phyloP scores from a whole-genome alignment of 148 eudicot species.

The Silene conica region DNA sequence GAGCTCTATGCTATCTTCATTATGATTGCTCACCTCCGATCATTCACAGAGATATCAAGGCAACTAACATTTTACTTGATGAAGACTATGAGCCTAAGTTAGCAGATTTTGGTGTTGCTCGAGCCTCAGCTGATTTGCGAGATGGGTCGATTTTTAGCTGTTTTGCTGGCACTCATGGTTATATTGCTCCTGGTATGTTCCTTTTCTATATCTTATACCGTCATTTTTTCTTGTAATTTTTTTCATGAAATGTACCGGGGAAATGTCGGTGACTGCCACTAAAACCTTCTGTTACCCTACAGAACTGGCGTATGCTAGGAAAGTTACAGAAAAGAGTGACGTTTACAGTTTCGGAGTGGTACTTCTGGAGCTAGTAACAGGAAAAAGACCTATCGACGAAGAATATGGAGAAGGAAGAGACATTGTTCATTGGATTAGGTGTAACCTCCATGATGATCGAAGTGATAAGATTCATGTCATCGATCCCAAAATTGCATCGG shows the following conservation, averaged over 20 bases:
- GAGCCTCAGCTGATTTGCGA: constrained; percentile 32
- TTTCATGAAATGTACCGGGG: no score
- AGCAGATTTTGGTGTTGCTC: constrained; percentile 92
- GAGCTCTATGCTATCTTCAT: constrained; percentile 79
- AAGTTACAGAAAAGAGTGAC: constrained; percentile 73
- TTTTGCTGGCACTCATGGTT: constrained; percentile 94
- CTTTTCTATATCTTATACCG: not conserved
- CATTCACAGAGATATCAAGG: constrained; percentile 81
- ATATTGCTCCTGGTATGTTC: constrained; percentile 88
- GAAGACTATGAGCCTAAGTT: constrained; percentile 72
- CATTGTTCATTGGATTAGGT: constrained; percentile 65
- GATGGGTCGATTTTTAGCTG: constrained; percentile 42
- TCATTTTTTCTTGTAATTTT: not conserved
- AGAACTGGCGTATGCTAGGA: constrained; percentile 76
- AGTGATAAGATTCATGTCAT: constrained; percentile 15
- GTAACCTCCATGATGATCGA: constrained; percentile 22
- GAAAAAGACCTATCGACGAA: constrained; percentile 61
- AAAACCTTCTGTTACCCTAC: constrained; percentile 10
- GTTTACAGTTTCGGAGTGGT: constrained; percentile 91
- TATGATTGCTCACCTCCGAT: constrained; percentile 76
- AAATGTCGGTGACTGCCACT: not conserved
- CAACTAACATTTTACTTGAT: constrained; percentile 77
- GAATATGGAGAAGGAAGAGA: constrained; percentile 75
- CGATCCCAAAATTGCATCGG: constrained; percentile 16
- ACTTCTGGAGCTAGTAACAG: constrained; percentile 74